These are phyloP conservation scores for Knufia petricola DNA, from an alignment of 2,329 filamentous ascomycete genomes.

Conservation along the genomic window DNA sequence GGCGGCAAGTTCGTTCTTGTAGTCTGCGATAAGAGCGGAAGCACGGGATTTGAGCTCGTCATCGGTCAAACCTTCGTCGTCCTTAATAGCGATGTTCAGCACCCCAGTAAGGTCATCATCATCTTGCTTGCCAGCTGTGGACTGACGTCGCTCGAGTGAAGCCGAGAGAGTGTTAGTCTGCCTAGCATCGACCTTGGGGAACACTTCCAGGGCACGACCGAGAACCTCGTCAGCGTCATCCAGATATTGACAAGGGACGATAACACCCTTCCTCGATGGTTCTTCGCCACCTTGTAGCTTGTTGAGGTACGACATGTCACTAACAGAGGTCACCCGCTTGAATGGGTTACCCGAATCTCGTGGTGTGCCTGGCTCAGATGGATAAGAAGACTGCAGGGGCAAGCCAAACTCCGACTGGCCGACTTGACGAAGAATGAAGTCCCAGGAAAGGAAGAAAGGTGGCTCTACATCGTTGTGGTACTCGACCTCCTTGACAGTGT, in stretches of 20 bases:
- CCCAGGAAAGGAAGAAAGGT: constrained; percentile 79
- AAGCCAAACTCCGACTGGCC: constrained; percentile 84
- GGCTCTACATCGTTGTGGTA: constrained; percentile 71
- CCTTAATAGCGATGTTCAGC: constrained; percentile 81
- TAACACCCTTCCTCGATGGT: constrained; percentile 80
- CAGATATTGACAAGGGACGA: constrained; percentile 84
- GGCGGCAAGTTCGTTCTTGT: constrained; percentile 72
- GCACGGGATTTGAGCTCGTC: constrained; percentile 70
- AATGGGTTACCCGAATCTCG: constrained; percentile 52
- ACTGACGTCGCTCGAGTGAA: constrained; percentile 58
- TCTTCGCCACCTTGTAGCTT: constrained; percentile 57
- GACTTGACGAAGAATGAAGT: constrained; percentile 89
- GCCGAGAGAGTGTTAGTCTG: constrained; percentile 53
- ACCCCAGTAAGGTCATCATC: constrained; percentile 81
- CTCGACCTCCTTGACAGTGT: constrained; percentile 78
- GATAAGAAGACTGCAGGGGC: constrained; percentile 66
- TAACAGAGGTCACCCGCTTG: constrained; percentile 86
- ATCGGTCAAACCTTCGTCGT: constrained; percentile 76
- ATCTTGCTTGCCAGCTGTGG: constrained; percentile 44
- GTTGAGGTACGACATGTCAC: constrained; percentile 85
- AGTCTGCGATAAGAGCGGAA: constrained; percentile 62
- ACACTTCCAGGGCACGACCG: constrained; percentile 70
- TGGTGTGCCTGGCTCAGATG: constrained; percentile 75
- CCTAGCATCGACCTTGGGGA: constrained; percentile 55
- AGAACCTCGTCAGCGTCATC: constrained; percentile 89